Base-by-base conservation (phyloP, 2,329 filamentous ascomycete species). In the Fusarium sp. region DNA sequence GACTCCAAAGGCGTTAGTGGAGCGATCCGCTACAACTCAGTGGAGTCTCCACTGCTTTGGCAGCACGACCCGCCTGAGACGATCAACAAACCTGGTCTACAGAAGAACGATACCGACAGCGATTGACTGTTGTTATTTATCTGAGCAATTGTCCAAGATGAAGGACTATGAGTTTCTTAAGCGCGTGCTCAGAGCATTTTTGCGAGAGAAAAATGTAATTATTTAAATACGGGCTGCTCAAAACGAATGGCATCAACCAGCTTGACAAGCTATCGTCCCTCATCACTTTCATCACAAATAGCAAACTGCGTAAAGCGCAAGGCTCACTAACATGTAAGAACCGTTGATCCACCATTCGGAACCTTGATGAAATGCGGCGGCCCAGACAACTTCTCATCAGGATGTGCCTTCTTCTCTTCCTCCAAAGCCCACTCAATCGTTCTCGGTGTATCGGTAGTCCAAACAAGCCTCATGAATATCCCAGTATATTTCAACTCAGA, bases 381-480 rank as follows among this genome's bases (percentile, higher is more conserved):
- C 2, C 30, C 17, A 33, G 27, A 37, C 2, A 59, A 37, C 9
- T 30, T n/a, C 14, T 38, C 42, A 3, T 11, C 4, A 2, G 57
- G 27, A 0, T 41, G 40, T 1, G 3, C 35, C 35, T 67, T 72
- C 2, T 26, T 23, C 40, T 77, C 74, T 20, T 75, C 57, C 6
- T 71, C 44, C 7, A 77, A 27, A 0, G 64, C 73, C 74, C 71
- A 76, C 5, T 69, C 57, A 0, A 77, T 27, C 6, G 73, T 75
- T 9, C 71, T 60, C 2, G n/a, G 41, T 0, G 60, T 69, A 46
- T 77, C 74, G 8, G 23, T 45, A 5, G 64, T 67, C 62, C 68
- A 37, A 3, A 42, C 10, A 4, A 75, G 38, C 9, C 68, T 44
- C 64, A 73, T 71, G 6, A 74, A 61, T 6, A 73, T 9, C 2